Percentiles rank a stretch among this genome's conserved stretches.
Evolutionary conservation across 1,139 yeast genomes (phyloP).

Genomic region (Zygoascus hellenicus): DNA sequence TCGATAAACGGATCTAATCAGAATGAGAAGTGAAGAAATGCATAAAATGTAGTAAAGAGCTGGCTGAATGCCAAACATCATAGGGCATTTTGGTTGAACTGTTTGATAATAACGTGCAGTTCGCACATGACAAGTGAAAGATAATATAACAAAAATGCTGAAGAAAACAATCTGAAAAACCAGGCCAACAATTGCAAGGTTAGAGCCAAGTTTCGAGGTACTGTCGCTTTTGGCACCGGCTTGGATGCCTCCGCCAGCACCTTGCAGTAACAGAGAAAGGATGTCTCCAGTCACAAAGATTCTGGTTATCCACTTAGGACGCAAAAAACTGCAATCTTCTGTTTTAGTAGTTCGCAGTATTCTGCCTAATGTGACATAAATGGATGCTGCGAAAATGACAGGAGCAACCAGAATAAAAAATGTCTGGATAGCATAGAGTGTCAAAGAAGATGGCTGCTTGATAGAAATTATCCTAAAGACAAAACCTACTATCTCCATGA

Average conservation of each 20-base stretch:
- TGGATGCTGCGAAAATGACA: slow-evolving; percentile 41
- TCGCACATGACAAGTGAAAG: slow-evolving; percentile 18
- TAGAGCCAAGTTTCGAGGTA: slow-evolving; percentile 17
- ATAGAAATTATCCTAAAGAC: slow-evolving; percentile 32
- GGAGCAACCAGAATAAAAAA: slow-evolving; percentile 41
- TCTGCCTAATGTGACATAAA: slow-evolving; percentile 43
- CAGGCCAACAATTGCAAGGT: slow-evolving; percentile 25
- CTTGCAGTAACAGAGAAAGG: slow-evolving; percentile 39
- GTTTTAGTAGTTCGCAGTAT: slow-evolving; percentile 28
- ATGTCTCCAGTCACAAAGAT: slow-evolving; percentile 44
- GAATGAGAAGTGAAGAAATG: slow-evolving; percentile 32
- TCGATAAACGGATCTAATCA: slow-evolving; percentile 41
- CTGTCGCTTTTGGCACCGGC: slow-evolving; percentile 23
- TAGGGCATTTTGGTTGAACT: slow-evolving; percentile 24
- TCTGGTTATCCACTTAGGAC: slow-evolving; percentile 34
- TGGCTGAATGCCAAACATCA: slow-evolving; percentile 14
- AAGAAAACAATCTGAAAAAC: slow-evolving; percentile 38
- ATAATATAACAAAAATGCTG: slow-evolving; percentile 28
- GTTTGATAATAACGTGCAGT: slow-evolving; percentile 30
- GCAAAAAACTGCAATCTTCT: slow-evolving; percentile 33
- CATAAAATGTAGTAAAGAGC: slow-evolving; percentile 21
- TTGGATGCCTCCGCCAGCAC: slow-evolving; percentile 40
- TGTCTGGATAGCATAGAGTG: slow-evolving; percentile 37
- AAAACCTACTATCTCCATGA: slow-evolving; percentile 34
- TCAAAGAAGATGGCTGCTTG: slow-evolving; percentile 19